A percentile compares a stretch with the other conserved stretches of the same genome.
phyloP scores from a whole-genome alignment of 768 basidiomycete species.

The Boletus tomentosulus region DNA sequence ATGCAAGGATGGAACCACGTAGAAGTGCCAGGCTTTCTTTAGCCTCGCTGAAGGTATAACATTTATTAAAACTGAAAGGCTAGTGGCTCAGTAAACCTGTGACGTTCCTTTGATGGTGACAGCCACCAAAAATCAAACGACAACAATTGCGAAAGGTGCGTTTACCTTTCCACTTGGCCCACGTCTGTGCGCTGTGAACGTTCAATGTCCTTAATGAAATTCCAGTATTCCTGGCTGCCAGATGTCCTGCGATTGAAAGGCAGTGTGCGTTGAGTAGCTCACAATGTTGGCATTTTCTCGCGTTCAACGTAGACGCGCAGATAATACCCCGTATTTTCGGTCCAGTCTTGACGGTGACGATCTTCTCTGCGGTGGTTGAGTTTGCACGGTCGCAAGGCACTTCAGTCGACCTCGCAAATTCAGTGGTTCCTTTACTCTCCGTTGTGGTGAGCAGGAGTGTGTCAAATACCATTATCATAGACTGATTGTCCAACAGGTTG shows the following conservation, averaged over 20 bases:
- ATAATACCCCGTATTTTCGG: conserved; percentile 70
- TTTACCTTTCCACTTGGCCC: background rate
- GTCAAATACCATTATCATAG: background rate
- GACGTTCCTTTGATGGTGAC: conserved; percentile 1
- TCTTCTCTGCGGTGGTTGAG: conserved; percentile 62
- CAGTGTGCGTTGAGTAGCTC: conserved; percentile 49
- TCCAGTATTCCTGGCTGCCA: conserved; percentile 83
- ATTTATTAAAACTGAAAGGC: background rate
- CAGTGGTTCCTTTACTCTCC: conserved; percentile 82
- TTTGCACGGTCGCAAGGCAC: conserved; percentile 58
- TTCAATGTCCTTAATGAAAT: conserved; percentile 1
- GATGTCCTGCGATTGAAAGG: conserved; percentile 83
- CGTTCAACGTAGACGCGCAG: conserved; percentile 32
- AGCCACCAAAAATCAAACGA: conserved; percentile 47
- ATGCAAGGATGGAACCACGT: conserved; percentile 23
- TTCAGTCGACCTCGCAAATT: conserved; percentile 66
- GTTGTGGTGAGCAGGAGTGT: conserved; percentile 66
- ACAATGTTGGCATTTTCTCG: background rate
- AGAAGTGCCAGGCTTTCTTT: conserved; percentile 13
- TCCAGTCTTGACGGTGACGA: conserved; percentile 79
- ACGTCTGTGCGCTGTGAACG: background rate
- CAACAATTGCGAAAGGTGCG: conserved; percentile 50
- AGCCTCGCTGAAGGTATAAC: conserved; percentile 25
- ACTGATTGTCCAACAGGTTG: conserved; percentile 50
- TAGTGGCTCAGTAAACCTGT: background rate